Evolutionary conservation across 2,329 filamentous ascomycete genomes (phyloP), one percentile per base, ranked within the genome.

Genomic region (Apiospora saccharicola): DNA sequence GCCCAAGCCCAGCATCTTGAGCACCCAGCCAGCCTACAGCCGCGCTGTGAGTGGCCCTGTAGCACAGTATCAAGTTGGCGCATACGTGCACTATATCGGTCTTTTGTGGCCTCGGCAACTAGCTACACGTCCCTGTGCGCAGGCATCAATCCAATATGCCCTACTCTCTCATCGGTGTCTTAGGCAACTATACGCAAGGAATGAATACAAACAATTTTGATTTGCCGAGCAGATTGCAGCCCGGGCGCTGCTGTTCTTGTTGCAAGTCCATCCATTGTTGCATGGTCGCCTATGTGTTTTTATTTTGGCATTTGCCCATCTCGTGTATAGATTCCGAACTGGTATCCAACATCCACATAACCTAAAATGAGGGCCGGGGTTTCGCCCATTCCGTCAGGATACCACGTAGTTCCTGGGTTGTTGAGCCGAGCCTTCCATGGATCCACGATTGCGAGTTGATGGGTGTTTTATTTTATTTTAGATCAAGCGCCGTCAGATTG

Each of bases 391-490:
- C 57, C 34, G 57, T 41, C 57, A 64, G 57, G 57, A 64, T 64
- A 64, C 57, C 30, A 64, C 57, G 34, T 22, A 64, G 41, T 64
- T 64, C 30, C 57, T 64, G 34, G 57, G 34, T 64, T 64, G 57
- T 64, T 64, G 57, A 13, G 57, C 57, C 57, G 57, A 64, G 34
- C 57, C 30, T 64, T 64, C 57, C 57, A 64, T 22, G 4, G 12
- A 37, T 14, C 57, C 57, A 64, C 37, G 57, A 64, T 64, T 64
- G 57, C 34, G 30, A 64, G 57, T 41, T 41, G 37, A 41, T 64
- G 57, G 41, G 57, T 37, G 57, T 64, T 64, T 64, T 64, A 64
- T 64, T 64, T 64, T 64, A 64, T 64, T 64, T 41, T 64, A 64
- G 57, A 64, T 41, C 57, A 41, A 64, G 57, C 57, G 57, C 57